phyloP scores from a whole-genome alignment of 2,329 filamentous ascomycete genomes.

The Epichloe typhina region DNA sequence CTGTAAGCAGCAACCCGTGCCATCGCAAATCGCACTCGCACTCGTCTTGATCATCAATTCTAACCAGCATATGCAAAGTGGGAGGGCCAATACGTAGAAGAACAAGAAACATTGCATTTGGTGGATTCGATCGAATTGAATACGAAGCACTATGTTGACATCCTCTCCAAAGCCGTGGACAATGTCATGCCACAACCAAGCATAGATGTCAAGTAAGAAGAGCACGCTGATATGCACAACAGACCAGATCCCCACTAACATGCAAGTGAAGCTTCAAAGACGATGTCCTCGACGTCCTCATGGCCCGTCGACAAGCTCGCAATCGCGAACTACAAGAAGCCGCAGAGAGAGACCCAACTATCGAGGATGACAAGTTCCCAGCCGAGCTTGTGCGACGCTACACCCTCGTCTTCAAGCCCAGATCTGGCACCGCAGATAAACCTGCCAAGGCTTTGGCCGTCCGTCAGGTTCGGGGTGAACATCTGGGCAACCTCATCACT shows the following conservation, averaged over 20 bases:
- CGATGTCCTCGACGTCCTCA: conserved; percentile 91
- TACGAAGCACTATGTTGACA: conserved; percentile 88
- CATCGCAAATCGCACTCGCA: neutral
- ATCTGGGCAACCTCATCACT: conserved; percentile 87
- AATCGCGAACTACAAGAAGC: conserved; percentile 63
- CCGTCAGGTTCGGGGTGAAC: conserved; percentile 80
- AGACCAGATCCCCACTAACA: neutral
- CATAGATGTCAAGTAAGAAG: conserved; percentile 57
- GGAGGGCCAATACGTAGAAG: conserved; percentile 57
- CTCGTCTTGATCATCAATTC: neutral
- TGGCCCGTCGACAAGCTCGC: conserved; percentile 76
- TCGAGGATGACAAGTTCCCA: conserved; percentile 70
- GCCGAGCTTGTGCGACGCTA: conserved; percentile 86
- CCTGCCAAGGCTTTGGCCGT: conserved; percentile 64
- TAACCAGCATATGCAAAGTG: conserved; percentile 40
- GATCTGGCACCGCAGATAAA: conserved; percentile 56
- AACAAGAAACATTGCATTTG: conserved; percentile 50
- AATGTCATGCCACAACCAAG: conserved; percentile 69
- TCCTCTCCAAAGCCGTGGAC: conserved; percentile 80
- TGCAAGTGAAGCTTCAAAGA: conserved; percentile 67
- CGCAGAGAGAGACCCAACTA: conserved; percentile 53
- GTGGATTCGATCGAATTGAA: conserved; percentile 81
- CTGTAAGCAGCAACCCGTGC: conserved; percentile 34
- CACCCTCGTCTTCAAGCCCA: conserved; percentile 89
- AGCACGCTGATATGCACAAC: neutral